Percentiles rank a stretch among this genome's conserved stretches.
Conservation (phyloP, 352 stramenopile genomes). For the Pythium guiyangense region DNA sequence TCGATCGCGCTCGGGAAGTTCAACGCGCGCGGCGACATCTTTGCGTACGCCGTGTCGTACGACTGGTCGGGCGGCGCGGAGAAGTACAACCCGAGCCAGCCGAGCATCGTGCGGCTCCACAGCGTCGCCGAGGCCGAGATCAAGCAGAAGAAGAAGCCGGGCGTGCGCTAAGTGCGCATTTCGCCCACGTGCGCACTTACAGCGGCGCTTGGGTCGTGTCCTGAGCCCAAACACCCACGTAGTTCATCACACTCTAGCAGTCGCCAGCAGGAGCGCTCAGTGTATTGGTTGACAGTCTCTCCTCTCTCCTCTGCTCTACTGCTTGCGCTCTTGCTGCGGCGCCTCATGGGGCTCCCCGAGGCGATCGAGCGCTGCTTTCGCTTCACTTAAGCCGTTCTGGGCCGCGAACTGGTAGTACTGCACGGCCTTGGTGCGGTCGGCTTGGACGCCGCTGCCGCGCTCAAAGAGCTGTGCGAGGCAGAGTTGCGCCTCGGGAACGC, state of each 20-base stretch:
- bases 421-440: conserved; percentile 54
- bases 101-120: conserved; percentile 93
- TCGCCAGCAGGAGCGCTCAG: no score
- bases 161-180: conserved; percentile 18
- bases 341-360: conserved; percentile 38
- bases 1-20: conserved; percentile 91
- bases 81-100: conserved; percentile 82
- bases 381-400: conserved; percentile 46
- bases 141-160: conserved; percentile 93
- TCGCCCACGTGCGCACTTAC: no score
- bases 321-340: conserved; percentile 10
- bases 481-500: conserved; percentile 59
- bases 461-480: conserved; percentile 80
- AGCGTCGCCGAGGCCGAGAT: conserved; percentile 92
- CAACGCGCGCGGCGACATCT: conserved; percentile 92
- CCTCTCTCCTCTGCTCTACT: background rate
- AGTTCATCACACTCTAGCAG: no score
- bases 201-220: no score
- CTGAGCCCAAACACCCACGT: no score
- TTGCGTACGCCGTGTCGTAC: conserved; percentile 96
- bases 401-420: conserved; percentile 75
- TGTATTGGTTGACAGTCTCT: no score
- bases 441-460: conserved; percentile 37
- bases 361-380: conserved; percentile 42
- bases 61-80: conserved; percentile 95